Evolutionary conservation across 164 flowering plant species (phyloP), one percentile per base, ranked within the genome.

Genomic region (Liquidambar formosana): DNA sequence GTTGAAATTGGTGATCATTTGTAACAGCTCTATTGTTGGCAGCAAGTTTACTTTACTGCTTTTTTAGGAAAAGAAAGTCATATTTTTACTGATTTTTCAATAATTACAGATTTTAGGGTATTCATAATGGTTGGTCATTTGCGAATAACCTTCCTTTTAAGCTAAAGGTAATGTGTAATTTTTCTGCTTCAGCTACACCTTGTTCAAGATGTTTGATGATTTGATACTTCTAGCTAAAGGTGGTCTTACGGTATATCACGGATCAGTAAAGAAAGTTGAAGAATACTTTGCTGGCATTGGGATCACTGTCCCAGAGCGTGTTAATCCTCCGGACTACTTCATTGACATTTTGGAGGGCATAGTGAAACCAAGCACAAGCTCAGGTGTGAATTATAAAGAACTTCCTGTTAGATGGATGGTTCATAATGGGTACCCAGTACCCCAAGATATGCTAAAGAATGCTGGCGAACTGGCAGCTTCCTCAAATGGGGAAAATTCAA

Each of bases 371-470:
- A 82, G 73, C 62, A 46, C 83, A 46, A 77, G 71, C 57, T 19
- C 87, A 53, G 84, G 71, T 45, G 77, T 88, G 46, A 81, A 65
- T 58, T 64, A 66, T 57, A 83, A 84, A 73, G 88, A 93, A 52
- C 99, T 95, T 71, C 99, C 99, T 26, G 76, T 93, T 25, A 85
- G 90, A 82, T 95, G 99, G 99, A 91, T 95, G 99, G 86, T 89
- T 74, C 96, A 93, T 65, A 95, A 89, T 66, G 96, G 97, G 41
- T 95, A 95, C 66, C 83, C 84, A 27, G 83, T 95, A 67, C 99
- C 99, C 13, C 86, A 84, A 45, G 97, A 93, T 66, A 87, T 95
- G 97, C 84, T 83, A 60, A 65, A 76, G n/a, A 66, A 28, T 45
- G 71, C 73, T 60, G 79, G 81, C 33, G 87, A 82, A 38, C 54